A percentile compares a stretch with the other conserved stretches of the same genome.
Evolutionary conservation across 768 basidiomycete genomes (phyloP).

Genomic region (Dacryopinax primogenitus): DNA sequence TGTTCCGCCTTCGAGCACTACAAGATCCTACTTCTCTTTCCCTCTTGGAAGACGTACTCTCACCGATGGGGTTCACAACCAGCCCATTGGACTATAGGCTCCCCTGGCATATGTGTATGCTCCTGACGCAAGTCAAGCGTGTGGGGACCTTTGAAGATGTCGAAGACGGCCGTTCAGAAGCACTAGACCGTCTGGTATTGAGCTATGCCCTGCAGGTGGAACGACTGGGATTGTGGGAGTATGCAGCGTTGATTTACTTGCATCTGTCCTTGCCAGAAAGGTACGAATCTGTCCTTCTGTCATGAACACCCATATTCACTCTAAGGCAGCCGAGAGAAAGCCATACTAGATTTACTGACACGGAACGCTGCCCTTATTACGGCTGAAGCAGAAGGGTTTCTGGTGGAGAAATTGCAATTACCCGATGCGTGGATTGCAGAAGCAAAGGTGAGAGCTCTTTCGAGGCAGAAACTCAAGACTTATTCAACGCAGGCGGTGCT

Average conservation of each 20-base stretch:
- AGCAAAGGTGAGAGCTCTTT: slow-evolving; percentile 47
- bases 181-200: slow-evolving; percentile 49
- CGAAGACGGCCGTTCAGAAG: slow-evolving; percentile 80
- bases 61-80: slow-evolving; percentile 59
- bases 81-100: slow-evolving; percentile 70
- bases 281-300: background rate
- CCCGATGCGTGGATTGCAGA: slow-evolving; percentile 83
- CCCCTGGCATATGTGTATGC: slow-evolving; percentile 84
- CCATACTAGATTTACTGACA: slow-evolving; percentile 65
- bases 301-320: background rate
- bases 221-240: background rate
- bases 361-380: slow-evolving; percentile 32
- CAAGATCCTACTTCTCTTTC: slow-evolving; percentile 41
- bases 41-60: slow-evolving; percentile 43
- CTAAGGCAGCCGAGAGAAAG: slow-evolving; percentile 54
- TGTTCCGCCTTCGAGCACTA: slow-evolving; percentile 65
- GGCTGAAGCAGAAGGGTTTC: slow-evolving; percentile 20
- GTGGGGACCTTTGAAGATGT: slow-evolving; percentile 73
- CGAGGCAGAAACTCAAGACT: background rate
- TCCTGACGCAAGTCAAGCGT: slow-evolving; percentile 72
- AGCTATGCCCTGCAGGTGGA: background rate
- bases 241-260: background rate
- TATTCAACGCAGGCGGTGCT: slow-evolving; percentile 43
- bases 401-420: slow-evolving; percentile 60
- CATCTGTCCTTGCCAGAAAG: background rate